Evolutionary conservation across 2,329 filamentous ascomycete genomes (phyloP).

Genomic region (Mariannaea elegans): DNA sequence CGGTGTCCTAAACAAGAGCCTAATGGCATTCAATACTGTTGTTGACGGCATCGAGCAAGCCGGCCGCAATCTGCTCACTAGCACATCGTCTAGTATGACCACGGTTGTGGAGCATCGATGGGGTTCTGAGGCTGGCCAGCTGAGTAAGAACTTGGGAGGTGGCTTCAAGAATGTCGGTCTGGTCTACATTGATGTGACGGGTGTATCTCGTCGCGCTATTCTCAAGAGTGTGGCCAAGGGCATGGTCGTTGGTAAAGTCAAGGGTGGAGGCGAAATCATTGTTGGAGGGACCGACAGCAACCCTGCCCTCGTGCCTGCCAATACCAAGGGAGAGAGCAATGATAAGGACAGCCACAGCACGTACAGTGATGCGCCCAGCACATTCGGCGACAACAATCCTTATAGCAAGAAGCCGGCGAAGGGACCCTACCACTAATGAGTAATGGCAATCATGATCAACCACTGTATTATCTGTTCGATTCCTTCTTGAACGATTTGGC

Average conservation of each 20-base stretch:
- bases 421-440: slow-evolving; percentile 29
- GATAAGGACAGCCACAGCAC: slow-evolving; percentile 34
- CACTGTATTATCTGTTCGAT: slow-evolving; percentile 12
- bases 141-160: slow-evolving; percentile 79
- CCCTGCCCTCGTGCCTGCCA: slow-evolving; percentile 32
- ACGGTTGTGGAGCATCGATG: slow-evolving; percentile 91
- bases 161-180: slow-evolving; percentile 96
- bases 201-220: slow-evolving; percentile 87
- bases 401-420: slow-evolving; percentile 46
- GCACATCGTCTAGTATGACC: slow-evolving; percentile 80
- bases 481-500: slow-evolving; percentile 4
- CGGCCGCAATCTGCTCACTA: slow-evolving; percentile 78
- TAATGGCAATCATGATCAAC: slow-evolving; percentile 7
- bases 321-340: slow-evolving; percentile 28
- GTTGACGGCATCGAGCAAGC: slow-evolving; percentile 93
- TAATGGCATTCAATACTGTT: slow-evolving; percentile 96
- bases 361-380: slow-evolving; percentile 40
- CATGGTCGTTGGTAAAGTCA: slow-evolving; percentile 87
- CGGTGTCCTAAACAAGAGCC: slow-evolving; percentile 89
- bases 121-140: slow-evolving; percentile 82
- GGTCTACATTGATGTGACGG: slow-evolving; percentile 96
- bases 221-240: slow-evolving; percentile 96
- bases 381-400: slow-evolving; percentile 39
- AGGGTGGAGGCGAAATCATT: slow-evolving; percentile 76
- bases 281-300: slow-evolving; percentile 70